phyloP scores from a whole-genome alignment of 306 rosid genomes.

The Rosa rugosa region DNA sequence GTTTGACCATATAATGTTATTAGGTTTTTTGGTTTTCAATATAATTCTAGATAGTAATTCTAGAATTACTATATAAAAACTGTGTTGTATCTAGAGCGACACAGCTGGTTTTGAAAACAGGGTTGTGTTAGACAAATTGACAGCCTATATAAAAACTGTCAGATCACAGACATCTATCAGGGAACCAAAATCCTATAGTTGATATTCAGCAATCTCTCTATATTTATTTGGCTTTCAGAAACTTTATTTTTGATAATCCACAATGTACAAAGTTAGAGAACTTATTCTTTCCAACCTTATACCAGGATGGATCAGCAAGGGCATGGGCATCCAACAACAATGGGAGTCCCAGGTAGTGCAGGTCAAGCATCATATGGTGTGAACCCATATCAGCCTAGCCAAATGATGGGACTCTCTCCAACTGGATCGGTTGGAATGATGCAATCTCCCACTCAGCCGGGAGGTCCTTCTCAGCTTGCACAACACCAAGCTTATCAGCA shows the following conservation, averaged over 20 bases:
- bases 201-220: background rate
- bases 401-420: slow-evolving; percentile 28
- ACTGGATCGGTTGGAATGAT: slow-evolving; percentile 26
- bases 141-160: background rate
- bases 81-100: background rate
- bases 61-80: background rate
- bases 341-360: slow-evolving; percentile 21
- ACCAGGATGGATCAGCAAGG: slow-evolving; percentile 53
- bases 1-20: background rate
- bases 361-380: slow-evolving; percentile 31
- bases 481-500: slow-evolving; percentile 41
- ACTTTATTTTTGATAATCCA: background rate
- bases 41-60: background rate
- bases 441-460: slow-evolving; percentile 32
- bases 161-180: background rate
- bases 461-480: slow-evolving; percentile 38
- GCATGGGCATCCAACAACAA: slow-evolving; percentile 27
- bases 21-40: background rate
- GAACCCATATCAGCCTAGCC: slow-evolving; percentile 40
- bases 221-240: background rate
- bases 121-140: background rate
- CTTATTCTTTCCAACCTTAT: background rate
- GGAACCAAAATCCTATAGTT: background rate
- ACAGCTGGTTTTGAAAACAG: background rate
- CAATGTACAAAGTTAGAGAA: background rate